These are phyloP conservation scores for Pseudocercospora musae DNA, from an alignment of 2,329 filamentous ascomycete genomes.

Conservation along the genomic window DNA sequence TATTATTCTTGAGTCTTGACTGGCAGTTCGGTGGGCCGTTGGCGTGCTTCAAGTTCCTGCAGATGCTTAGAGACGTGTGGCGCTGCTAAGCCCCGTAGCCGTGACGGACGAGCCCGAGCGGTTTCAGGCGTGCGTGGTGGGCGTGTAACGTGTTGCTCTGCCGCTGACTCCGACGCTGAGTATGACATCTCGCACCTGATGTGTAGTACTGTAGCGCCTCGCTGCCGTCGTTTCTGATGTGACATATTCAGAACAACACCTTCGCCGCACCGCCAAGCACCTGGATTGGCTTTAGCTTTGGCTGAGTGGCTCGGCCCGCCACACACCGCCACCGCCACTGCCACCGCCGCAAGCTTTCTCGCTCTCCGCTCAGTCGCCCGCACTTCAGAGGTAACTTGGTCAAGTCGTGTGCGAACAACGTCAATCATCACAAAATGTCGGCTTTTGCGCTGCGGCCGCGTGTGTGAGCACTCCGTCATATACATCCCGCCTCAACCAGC, in stretches of 20 bases:
- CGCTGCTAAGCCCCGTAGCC: background rate
- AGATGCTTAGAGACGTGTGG: conserved; percentile 1
- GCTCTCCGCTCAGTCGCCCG: background rate
- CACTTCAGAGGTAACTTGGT: background rate
- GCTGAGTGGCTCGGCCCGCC: background rate
- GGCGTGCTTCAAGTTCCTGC: background rate
- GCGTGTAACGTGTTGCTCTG: background rate
- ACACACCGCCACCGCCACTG: background rate
- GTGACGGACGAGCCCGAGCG: background rate
- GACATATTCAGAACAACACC: background rate
- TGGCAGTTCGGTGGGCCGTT: background rate
- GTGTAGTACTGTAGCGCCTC: too few species aligned
- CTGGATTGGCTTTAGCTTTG: background rate
- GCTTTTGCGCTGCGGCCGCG: background rate
- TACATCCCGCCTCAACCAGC: background rate
- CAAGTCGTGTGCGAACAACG: background rate
- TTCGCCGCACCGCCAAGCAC: background rate
- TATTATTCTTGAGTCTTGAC: background rate
- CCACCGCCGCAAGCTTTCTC: background rate
- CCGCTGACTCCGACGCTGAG: background rate
- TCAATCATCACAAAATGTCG: conserved; percentile 1
- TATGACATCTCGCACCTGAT: background rate
- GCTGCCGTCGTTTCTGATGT: background rate
- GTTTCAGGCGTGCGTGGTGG: background rate
- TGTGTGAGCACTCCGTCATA: background rate